Base-by-base conservation (phyloP, 441 rosid genomes). In the Francoa sonchifolia region DNA sequence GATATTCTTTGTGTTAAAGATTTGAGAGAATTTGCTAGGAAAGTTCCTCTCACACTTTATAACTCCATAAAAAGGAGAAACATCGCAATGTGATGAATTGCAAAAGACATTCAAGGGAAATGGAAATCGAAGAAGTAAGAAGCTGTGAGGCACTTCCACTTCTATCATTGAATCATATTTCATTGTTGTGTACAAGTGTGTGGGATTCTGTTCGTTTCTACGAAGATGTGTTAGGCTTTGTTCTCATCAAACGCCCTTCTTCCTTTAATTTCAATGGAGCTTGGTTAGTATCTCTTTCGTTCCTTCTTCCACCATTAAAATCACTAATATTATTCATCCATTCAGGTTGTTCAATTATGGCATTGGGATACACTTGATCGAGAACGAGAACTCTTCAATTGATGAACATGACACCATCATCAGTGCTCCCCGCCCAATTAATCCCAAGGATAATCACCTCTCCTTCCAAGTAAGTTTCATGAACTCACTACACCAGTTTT, bases 251-350 rank as follows among this genome's bases (percentile, higher is more conserved):
- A 26, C 78, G 81, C 47, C 89, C 84, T 26, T 76, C 89, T 50
- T 79, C 89, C 53, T 76, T 79, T 62, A 61, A 71, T 9, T 79
- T 79, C 73, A 79, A 69, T 35, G 89, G 89, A 43, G 89, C 89
- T 33, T 79, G 89, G 88, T 75, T 19, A 44, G 67, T n/a, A n/a
- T n/a, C n/a, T n/a, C n/a, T n/a, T n/a, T n/a, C n/a, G n/a, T n/a
- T 52, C 1, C 2, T 7, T 15, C 8, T 33, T 31, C 34, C 19
- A 13, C 6, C 8, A 9, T 18, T 12, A 8, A 4, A 20, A 20
- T 17, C 17, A 4, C 18, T 17, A 6, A 1, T 25, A 9, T 1
- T 2, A 5, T 35, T 22, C 2, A 13, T 5, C 13, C 4, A 23
- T 52, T 33, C 62, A 71, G 81, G 81, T 52, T 74, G 58, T 74